Base-by-base conservation (phyloP, 2,329 filamentous ascomycete genomes). In the Pseudogymnoascus sp. region DNA sequence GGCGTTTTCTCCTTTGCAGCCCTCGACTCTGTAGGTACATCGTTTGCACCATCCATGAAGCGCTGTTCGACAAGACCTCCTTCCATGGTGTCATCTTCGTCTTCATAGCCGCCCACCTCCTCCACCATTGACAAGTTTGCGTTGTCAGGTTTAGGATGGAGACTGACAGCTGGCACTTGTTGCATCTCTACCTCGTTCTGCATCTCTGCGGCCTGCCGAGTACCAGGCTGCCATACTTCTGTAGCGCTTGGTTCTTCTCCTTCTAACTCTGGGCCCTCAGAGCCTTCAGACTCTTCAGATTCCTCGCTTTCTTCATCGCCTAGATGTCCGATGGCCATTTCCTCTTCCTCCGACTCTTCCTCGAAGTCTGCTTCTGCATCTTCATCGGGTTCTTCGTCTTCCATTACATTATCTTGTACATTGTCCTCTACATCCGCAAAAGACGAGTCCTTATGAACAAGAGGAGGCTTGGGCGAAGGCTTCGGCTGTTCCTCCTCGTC, bases 401-500 rank as follows among this genome's bases (percentile, higher is more conserved):
- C 21, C 21, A 60, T 37, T 36, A 25, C 50, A 28, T 63, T 23
- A 37, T 59, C 46, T 44, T 60, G 42, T 53, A 53, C 25, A 53
- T 42, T 34, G 12, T 44, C 36, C 18, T 40, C 59, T 18, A 38
- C 59, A 60, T 60, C 59, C 18, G 38, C 59, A 25, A 60, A 38
- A 25, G 34, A 42, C 4, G 21, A 60, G 4, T 38, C 38, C 14
- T 60, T 60, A 14, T 56, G 50, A 34, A 21, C 11, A 34, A 56
- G 50, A 12, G 25, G 50, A 10, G 50, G 50, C 28, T 21, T 56
- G n/a, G 25, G 25, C 12, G 12, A 28, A 34, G 50, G n/a, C 5
- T 56, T 18, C 5, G 50, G n/a, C 25, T 56, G 25, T 53, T 59
- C 67, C n/a, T 72, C 70, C 61, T 74, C 72, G 5, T 73, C 71